Base-by-base conservation (phyloP, 768 basidiomycete genomes). In the Lactarius deliciosus region DNA sequence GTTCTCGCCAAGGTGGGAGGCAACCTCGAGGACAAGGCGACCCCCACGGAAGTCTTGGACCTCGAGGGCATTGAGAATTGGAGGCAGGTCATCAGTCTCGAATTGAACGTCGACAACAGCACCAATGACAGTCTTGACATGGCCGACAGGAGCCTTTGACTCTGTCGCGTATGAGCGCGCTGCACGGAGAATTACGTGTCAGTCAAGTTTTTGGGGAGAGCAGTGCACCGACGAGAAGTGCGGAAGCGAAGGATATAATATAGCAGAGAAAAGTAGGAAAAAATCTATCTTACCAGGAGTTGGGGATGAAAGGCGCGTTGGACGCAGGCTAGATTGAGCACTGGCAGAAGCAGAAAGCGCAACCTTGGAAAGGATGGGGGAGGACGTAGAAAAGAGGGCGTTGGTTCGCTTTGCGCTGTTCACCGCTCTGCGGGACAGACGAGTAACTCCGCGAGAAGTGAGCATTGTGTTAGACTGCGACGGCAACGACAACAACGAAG, bases 61-160 rank as follows among this genome's bases (percentile, higher is more conserved):
- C 82, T 99, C 97, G 73, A 99, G 91, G 73, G 97, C 97, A 78
- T 98, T 98, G 75, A 99, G 88, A 79, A 99, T 98, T 71, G 96
- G 92, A 60, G 97, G 97, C 50, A 98, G 91, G 81, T 88, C 83
- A 72, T 96, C 96, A 59, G 88, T 87, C 73, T 96, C 96, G 76
- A 98, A 98, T 80, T 98, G 94, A 73, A 99, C 97, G 78, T 99
- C 97, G 76, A 99, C 97, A 81, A 99, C 97, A 81, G 97, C 96
- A 91, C 97, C 97, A 80, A 99, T 99, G 85, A 99, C 96, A 73
- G 94, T 96, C 85, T 98, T 97, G 76, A 98, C 92, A 56, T 85
- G 80, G 73, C 96, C 96, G 73, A 84, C 79, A 63, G 83, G 77
- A 71, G 74, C 79, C 81, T 86, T 89, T 66, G 91, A 85, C 78